Conservation (phyloP, 2,329 filamentous ascomycete genomes). For the Onygena corvina region DNA sequence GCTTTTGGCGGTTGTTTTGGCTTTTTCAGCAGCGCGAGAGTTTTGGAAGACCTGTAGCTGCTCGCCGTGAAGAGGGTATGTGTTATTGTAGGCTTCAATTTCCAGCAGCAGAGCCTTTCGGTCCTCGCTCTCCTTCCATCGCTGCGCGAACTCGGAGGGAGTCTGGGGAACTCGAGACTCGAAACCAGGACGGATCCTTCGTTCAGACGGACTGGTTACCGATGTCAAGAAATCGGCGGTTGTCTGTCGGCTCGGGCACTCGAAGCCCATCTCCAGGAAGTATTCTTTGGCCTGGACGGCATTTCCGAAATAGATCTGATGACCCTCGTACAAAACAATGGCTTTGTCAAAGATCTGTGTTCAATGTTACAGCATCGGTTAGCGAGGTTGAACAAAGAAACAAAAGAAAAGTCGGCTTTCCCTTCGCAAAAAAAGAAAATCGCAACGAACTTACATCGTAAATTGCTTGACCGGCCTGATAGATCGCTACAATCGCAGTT, state of each 20-base stretch:
- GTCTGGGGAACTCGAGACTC: conserved; percentile 48
- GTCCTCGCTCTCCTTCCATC: conserved; percentile 45
- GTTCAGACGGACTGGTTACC: conserved; percentile 69
- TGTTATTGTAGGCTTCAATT: conserved; percentile 34
- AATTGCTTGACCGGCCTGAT: conserved; percentile 74
- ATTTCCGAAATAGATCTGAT: conserved; percentile 65
- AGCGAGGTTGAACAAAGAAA: conserved; percentile 1
- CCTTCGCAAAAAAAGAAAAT: conserved; percentile 15
- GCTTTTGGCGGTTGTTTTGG: conserved; percentile 43
- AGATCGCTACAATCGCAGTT: conserved; percentile 73
- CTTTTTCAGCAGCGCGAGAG: conserved; percentile 34
- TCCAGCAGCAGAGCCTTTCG: conserved; percentile 32
- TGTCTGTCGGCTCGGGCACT: conserved; percentile 62
- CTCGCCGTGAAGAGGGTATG: conserved; percentile 29
- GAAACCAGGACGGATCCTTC: conserved; percentile 55
- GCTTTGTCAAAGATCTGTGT: conserved; percentile 68
- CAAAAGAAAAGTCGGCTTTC: background rate
- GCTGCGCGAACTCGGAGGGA: conserved; percentile 53
- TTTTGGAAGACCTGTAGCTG: conserved; percentile 13
- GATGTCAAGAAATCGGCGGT: conserved; percentile 72
- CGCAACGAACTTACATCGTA: conserved; percentile 37
- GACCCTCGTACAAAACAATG: conserved; percentile 63
- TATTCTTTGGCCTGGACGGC: conserved; percentile 55
- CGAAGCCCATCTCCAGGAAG: conserved; percentile 65
- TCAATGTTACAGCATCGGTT: background rate